A percentile compares a stretch with the other conserved stretches of the same genome.
phyloP scores from a whole-genome alignment of 2,329 filamentous ascomycete species.

The Cylindrodendrum hubeiense region DNA sequence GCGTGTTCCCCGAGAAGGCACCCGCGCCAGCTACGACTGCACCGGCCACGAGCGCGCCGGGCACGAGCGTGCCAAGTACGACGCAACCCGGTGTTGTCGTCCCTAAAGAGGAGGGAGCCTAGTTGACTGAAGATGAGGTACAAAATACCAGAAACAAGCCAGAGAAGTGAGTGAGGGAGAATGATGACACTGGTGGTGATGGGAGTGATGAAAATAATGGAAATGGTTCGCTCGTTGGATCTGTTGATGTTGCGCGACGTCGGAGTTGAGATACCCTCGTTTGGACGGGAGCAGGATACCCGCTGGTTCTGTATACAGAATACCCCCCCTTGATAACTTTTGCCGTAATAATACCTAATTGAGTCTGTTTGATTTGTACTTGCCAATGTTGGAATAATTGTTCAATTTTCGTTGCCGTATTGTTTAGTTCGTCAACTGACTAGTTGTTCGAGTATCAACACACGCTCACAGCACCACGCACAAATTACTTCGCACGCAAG shows the following conservation, averaged over 20 bases:
- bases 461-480: too few species aligned
- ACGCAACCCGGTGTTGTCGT: background rate
- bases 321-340: background rate
- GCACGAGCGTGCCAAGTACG: background rate
- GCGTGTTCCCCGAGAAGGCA: slow-evolving; percentile 62
- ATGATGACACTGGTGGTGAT: background rate
- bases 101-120: background rate
- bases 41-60: slow-evolving; percentile 14
- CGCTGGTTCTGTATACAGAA: slow-evolving; percentile 8
- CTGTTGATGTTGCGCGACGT: background rate
- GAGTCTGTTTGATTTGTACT: background rate
- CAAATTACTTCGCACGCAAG: too few species aligned
- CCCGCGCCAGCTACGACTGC: slow-evolving; percentile 22
- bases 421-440: too few species aligned
- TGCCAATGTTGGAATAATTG: background rate
- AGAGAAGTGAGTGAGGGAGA: too few species aligned
- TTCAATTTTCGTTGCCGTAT: too few species aligned
- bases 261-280: slow-evolving; percentile 39
- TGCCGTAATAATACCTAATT: slow-evolving; percentile 35
- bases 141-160: background rate
- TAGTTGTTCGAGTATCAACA: too few species aligned
- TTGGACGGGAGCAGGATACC: slow-evolving; percentile 35
- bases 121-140: background rate
- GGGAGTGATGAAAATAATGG: background rate
- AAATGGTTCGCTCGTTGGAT: background rate